These are phyloP conservation scores for Termitomyces bulborhizus DNA, from an alignment of 768 basidiomycete genomes.

Conservation along the genomic window DNA sequence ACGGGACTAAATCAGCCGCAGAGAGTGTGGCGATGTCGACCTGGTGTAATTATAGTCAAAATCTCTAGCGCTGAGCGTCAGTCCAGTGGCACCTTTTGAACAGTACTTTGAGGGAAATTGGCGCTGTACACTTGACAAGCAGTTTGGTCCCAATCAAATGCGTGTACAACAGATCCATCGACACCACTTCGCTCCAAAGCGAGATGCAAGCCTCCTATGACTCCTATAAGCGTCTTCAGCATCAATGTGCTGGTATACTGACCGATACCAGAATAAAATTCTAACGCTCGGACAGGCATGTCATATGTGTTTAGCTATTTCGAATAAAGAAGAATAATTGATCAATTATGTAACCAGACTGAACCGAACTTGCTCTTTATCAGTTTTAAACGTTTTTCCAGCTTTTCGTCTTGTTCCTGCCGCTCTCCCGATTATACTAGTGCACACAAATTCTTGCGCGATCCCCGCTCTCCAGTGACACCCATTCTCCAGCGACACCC, in stretches of 20 bases:
- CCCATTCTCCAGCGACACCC: conserved; percentile 12
- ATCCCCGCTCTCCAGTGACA: conserved; percentile 8
- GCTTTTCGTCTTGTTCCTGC: conserved; percentile 10
- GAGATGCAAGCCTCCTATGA: conserved; percentile 64
- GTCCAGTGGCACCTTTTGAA: conserved; percentile 38
- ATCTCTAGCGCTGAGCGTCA: background rate
- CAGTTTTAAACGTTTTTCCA: conserved; percentile 9
- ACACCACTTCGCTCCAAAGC: conserved; percentile 51
- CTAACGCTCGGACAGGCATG: conserved; percentile 34
- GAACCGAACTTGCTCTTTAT: conserved; percentile 16
- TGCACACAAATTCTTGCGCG: background rate
- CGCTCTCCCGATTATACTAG: conserved; percentile 1
- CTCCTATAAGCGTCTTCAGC: background rate
- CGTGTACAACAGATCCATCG: conserved; percentile 44
- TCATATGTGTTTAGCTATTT: background rate
- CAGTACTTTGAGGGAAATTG: conserved; percentile 46
- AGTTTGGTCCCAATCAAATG: conserved; percentile 81
- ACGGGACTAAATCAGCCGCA: conserved; percentile 35
- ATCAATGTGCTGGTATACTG: conserved; percentile 7
- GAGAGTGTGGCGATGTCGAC: conserved; percentile 58
- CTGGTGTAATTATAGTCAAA: conserved; percentile 20
- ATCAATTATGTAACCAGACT: conserved; percentile 7
- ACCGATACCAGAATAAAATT: conserved; percentile 85
- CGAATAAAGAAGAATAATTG: background rate
- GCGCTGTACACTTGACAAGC: conserved; percentile 65